Conservation (phyloP, 768 basidiomycete species). For the Tephrocybe sp. region DNA sequence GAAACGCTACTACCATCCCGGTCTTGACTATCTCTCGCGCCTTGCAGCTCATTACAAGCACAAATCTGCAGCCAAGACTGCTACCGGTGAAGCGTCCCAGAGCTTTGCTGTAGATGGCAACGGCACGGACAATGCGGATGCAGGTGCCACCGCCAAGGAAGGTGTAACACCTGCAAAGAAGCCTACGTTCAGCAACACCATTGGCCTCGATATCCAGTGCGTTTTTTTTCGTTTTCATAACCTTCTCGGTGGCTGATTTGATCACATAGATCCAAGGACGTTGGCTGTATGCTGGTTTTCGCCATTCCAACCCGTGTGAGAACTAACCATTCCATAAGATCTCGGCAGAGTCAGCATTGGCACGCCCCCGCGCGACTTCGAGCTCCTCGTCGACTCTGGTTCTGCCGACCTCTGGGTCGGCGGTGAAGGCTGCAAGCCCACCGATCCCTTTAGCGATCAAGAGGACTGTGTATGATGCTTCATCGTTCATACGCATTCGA, state of each 20-base stretch:
- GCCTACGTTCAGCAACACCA: constrained; percentile 31
- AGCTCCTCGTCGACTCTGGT: constrained; percentile 60
- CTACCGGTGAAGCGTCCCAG: background rate
- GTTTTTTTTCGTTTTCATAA: no score
- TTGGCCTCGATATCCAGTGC: constrained; percentile 60
- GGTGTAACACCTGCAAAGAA: constrained; percentile 15
- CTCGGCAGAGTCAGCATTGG: constrained; percentile 35
- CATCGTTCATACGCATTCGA: background rate
- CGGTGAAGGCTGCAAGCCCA: constrained; percentile 41
- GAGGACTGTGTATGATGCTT: constrained; percentile 15
- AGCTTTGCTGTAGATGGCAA: constrained; percentile 4
- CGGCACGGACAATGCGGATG: constrained; percentile 24
- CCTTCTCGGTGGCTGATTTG: no score
- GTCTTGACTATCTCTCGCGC: constrained; percentile 3
- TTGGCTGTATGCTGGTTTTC: constrained; percentile 37
- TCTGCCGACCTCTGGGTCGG: constrained; percentile 64
- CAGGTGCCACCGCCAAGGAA: constrained; percentile 21
- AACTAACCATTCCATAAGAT: constrained; percentile 24
- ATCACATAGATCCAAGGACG: constrained; percentile 43
- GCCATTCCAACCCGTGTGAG: background rate
- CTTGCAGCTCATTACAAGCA: constrained; percentile 4
- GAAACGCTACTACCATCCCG: constrained; percentile 17
- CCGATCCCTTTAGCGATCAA: constrained; percentile 18
- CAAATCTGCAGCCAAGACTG: background rate
- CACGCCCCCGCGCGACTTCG: constrained; percentile 48